Percentiles rank a stretch among this genome's conserved stretches.
phyloP scores from a whole-genome alignment of 1,284 basidiomycete species.

The Sphaerobolus stellatus region DNA sequence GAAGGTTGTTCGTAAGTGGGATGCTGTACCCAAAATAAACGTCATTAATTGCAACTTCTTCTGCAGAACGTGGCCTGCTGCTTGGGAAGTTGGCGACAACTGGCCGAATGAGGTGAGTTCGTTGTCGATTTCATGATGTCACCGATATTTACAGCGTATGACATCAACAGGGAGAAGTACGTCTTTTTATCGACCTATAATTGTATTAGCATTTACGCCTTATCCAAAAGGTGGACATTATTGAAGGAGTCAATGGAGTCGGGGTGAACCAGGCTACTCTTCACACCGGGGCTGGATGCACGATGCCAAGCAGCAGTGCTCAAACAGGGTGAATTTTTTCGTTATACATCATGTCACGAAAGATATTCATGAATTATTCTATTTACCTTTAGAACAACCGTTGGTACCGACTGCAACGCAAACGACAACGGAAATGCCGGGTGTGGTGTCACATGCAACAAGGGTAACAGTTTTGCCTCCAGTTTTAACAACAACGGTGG shows the following conservation, averaged over 20 bases:
- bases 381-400: slow-evolving; percentile 29
- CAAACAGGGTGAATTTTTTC: slow-evolving; percentile 56
- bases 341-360: not conserved
- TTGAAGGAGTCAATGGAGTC: slow-evolving; percentile 66
- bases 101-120: slow-evolving; percentile 32
- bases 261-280: slow-evolving; percentile 58
- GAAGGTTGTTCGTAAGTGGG: slow-evolving; percentile 62
- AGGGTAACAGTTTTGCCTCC: slow-evolving; percentile 51
- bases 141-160: not conserved
- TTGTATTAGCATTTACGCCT: slow-evolving; percentile 8
- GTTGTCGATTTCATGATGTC: not conserved
- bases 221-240: slow-evolving; percentile 59
- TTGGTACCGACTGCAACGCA: slow-evolving; percentile 50
- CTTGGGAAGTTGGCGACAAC: slow-evolving; percentile 38
- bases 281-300: slow-evolving; percentile 61
- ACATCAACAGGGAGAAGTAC: slow-evolving; percentile 6
- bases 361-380: not conserved
- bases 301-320: slow-evolving; percentile 49
- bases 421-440: slow-evolving; percentile 57
- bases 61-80: slow-evolving; percentile 42
- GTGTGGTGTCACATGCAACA: slow-evolving; percentile 55
- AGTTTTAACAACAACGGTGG: slow-evolving; percentile 59
- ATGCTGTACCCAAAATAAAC: not conserved
- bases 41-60: slow-evolving; percentile 6
- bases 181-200: not conserved